Evolutionary conservation across 2,329 filamentous ascomycete species (phyloP), one percentile per base, ranked within the genome.

Genomic region (Pseudogymnoascus sp.): DNA sequence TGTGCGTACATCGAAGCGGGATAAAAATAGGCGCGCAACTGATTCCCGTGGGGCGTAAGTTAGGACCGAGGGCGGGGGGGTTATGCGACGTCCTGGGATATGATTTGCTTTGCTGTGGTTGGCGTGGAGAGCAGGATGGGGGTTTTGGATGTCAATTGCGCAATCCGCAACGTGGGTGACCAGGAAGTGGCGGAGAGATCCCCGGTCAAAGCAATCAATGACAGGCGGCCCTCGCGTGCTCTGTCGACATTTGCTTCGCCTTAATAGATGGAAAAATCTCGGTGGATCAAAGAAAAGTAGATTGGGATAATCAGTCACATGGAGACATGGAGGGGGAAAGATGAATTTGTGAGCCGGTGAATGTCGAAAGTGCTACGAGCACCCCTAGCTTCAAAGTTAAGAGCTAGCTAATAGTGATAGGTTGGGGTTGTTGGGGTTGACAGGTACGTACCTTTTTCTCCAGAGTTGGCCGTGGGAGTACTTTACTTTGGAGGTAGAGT

Each of bases 101-200:
- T 56, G 50, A 56, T 56, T 56, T 56, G 28, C 50, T 56, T 56
- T 56, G 34, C 28, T 14, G 28, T 56, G n/a, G 50, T 56, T 50
- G 50, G 50, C 50, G 50, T 36, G 50, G 50, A 34, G 50, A 56
- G 50, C 10, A 56, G 16, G 50, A 56, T 56, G 50, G 50, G 50
- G 50, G 50, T 56, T 56, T 56, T 34, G 50, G 50, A 56, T 56
- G 50, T 56, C 5, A 14, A 56, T 56, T 56, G 50, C 50, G 50
- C 50, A 56, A 56, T 56, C 5, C 28, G 50, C 50, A 56, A 56
- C 50, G 50, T 56, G 50, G 50, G 28, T 5, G 50, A 56, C 50
- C 28, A 56, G 50, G 50, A 56, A 56, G 50, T 56, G 28, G 50
- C 50, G 2, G 5, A 34, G 8, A 3, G 28, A 10, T 21, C 50